These are phyloP conservation scores for Macadamia integrifolia DNA, from an alignment of 164 flowering plant species.

Conservation along the genomic window DNA sequence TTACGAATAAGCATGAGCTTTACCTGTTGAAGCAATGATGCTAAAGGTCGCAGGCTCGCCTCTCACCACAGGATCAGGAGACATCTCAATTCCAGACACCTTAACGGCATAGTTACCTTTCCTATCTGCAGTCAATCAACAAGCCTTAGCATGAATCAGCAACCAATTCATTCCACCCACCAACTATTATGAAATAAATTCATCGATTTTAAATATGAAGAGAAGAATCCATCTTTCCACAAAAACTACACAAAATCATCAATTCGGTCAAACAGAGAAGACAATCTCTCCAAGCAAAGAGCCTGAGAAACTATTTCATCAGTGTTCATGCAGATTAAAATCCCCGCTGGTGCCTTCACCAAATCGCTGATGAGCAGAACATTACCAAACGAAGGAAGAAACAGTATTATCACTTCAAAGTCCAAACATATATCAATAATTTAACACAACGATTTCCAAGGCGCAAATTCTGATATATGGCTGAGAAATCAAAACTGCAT, in stretches of 20 bases:
- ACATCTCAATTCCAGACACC: slow-evolving; percentile 46
- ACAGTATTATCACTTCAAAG: not conserved
- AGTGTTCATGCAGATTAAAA: not conserved
- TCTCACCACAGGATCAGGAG: slow-evolving; percentile 44
- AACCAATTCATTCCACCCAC: too few relatives aligned
- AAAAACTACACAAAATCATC: not conserved
- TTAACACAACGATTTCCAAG: not conserved
- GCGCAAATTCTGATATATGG: not conserved
- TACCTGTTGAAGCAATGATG: too few relatives aligned
- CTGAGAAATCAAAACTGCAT: not conserved
- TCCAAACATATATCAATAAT: not conserved
- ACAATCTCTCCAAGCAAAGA: not conserved
- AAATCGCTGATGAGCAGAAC: not conserved
- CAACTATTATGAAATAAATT: too few relatives aligned
- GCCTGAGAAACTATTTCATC: not conserved
- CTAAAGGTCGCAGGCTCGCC: slow-evolving; percentile 48
- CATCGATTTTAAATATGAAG: too few relatives aligned
- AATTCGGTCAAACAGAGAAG: not conserved
- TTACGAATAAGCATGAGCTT: too few relatives aligned
- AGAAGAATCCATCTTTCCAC: not conserved
- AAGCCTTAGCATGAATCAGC: too few relatives aligned
- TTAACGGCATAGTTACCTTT: slow-evolving; percentile 43
- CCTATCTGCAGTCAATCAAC: slow-evolving; percentile 30
- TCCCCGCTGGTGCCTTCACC: not conserved
- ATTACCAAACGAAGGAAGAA: too few relatives aligned